Evolutionary conservation across 371 early-diverging fungal genomes (phyloP), one percentile per base, ranked within the genome.

Genomic region (Lichtheimia hyalospora): DNA sequence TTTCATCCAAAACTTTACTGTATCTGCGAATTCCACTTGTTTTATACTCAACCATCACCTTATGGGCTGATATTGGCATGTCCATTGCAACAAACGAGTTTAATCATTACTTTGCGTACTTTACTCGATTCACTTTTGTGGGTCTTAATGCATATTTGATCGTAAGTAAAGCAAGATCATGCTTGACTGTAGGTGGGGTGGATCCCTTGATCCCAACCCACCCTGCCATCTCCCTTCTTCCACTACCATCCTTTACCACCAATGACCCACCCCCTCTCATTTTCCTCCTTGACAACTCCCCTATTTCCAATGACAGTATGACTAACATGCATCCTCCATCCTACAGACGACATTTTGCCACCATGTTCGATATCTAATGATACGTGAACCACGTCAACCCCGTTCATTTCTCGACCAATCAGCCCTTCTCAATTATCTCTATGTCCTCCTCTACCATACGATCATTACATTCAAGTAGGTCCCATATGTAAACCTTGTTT

Each of bases 101-200:
- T 25, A 15, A 50, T 14, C 66, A 61, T 20, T 65, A 51, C 55
- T 74, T 83, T 57, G 68, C 66, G 27, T 82, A 62, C 49, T 85
- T 85, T 40, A 85, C 86, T 12, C 67, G 74, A 44, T 62, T 82
- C 34, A 79, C 84, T 6, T 85, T 73, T 57, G 50, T 77, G 34
- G 86, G 86, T 3, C 73, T 85, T 5, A 68, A 70, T 24, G 67
- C 72, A 7, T 85, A 85, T 54, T 57, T 81, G 0, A 60, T 82
- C 52, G 86, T 84, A 82, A 74, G 39, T 18, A 46, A 46, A 46
- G 8, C 28, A 7, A 34, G 34, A 34, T 34, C 27, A 3, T 27
- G n/a, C n/a, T n/a, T n/a, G n/a, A n/a, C 27, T 27, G 5, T 27
- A 3, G 0, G 27, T 27, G 27, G 27, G 5, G 27, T n/a, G n/a